Percentiles rank a stretch among this genome's conserved stretches.
phyloP scores from a whole-genome alignment of 148 eudicot genomes.

The Chenopodium album region DNA sequence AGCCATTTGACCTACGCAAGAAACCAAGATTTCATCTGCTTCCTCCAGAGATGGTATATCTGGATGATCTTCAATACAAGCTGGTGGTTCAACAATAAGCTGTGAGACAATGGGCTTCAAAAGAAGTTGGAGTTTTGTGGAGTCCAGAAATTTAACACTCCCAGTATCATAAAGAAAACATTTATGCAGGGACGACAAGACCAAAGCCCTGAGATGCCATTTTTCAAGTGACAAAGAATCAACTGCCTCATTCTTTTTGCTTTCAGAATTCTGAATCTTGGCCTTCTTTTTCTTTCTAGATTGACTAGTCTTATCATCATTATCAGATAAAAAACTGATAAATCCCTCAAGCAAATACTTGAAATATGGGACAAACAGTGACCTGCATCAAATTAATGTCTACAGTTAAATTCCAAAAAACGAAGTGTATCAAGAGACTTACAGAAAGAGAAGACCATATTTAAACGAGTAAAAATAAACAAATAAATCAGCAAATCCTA shows the following conservation, averaged over 20 bases:
- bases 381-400: slow-evolving; percentile 42
- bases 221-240: slow-evolving; percentile 32
- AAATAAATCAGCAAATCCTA: not conserved
- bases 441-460: not conserved
- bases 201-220: slow-evolving; percentile 81
- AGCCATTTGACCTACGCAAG: slow-evolving; percentile 95
- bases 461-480: not conserved
- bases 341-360: slow-evolving; percentile 74
- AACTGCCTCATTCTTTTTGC: slow-evolving; percentile 24
- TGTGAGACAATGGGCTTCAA: slow-evolving; percentile 86
- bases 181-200: slow-evolving; percentile 77
- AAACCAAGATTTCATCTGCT: slow-evolving; percentile 73
- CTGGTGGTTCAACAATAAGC: slow-evolving; percentile 66
- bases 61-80: slow-evolving; percentile 46
- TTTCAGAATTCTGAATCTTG: slow-evolving; percentile 42
- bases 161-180: slow-evolving; percentile 85
- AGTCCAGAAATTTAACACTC: slow-evolving; percentile 67
- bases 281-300: slow-evolving; percentile 76
- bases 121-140: slow-evolving; percentile 73
- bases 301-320: slow-evolving; percentile 35
- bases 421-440: too few relatives aligned
- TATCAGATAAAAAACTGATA: slow-evolving; percentile 55
- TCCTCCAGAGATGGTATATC: slow-evolving; percentile 59
- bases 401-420: slow-evolving; percentile 3
- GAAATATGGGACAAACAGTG: slow-evolving; percentile 92